Evolutionary conservation across 805 yeast genomes (phyloP).

Genomic region (Kazachstania viticola): DNA sequence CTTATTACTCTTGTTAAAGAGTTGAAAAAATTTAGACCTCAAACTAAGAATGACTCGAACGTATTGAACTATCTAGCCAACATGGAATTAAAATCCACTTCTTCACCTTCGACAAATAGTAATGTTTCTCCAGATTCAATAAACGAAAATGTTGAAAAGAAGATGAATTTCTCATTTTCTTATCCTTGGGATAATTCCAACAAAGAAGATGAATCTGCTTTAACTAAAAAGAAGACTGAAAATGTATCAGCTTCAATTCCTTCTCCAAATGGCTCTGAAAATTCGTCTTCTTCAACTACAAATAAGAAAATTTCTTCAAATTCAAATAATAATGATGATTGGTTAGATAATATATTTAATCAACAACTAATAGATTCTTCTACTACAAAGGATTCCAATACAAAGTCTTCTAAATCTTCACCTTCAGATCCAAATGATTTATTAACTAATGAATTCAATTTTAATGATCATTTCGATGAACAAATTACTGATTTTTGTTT

Average conservation of each 20-base stretch:
- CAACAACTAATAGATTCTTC: slow-evolving; percentile 3
- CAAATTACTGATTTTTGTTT: slow-evolving; percentile 67
- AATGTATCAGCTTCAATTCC: slow-evolving; percentile 1
- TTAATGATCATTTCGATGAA: slow-evolving; percentile 46
- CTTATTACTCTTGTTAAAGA: slow-evolving; percentile 65
- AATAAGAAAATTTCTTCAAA: neutral
- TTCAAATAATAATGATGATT: neutral
- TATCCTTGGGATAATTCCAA: slow-evolving; percentile 30
- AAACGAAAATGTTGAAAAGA: slow-evolving; percentile 12
- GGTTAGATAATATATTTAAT: slow-evolving; percentile 8
- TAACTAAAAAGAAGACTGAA: slow-evolving; percentile 12
- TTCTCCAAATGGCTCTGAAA: slow-evolving; percentile 5
- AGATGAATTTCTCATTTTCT: slow-evolving; percentile 34
- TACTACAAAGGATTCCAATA: slow-evolving; percentile 1
- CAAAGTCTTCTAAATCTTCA: neutral
- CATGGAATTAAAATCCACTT: no score
- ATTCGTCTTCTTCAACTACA: slow-evolving; percentile 1
- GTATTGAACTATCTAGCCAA: slow-evolving; percentile 13
- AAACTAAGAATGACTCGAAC: slow-evolving; percentile 13
- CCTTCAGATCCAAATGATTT: slow-evolving; percentile 6
- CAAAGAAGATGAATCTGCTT: no score
- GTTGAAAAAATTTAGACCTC: slow-evolving; percentile 46
- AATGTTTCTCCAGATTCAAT: slow-evolving; percentile 1
- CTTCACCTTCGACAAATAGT: no score
- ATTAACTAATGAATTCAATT: slow-evolving; percentile 24